Percentiles rank a stretch among this genome's conserved stretches.
phyloP scores from a whole-genome alignment of 257 asterid genomes.

The Lithospermum erythrorhizon region DNA sequence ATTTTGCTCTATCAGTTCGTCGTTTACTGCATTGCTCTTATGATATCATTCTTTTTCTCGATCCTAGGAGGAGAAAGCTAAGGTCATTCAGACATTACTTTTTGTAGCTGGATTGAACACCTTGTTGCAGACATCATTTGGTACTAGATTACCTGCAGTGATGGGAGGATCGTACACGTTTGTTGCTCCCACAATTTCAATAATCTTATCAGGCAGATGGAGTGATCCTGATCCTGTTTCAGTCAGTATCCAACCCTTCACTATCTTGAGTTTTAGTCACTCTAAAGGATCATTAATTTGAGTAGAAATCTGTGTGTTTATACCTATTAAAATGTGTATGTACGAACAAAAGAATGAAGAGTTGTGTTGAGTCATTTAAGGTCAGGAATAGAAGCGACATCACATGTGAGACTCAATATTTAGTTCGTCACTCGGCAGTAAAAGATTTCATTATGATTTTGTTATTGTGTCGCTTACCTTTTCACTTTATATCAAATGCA shows the following conservation, averaged over 20 bases:
- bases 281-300: constrained; percentile 1
- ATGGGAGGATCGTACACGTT: constrained; percentile 84
- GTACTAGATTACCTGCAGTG: constrained; percentile 79
- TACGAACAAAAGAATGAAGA: no score
- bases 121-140: constrained; percentile 48
- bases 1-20: neutral
- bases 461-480: neutral
- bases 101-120: constrained; percentile 62
- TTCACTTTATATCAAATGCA: neutral
- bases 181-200: constrained; percentile 81
- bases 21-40: neutral
- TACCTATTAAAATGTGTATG: no score
- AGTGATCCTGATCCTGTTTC: constrained; percentile 59
- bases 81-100: constrained; percentile 56
- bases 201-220: constrained; percentile 81
- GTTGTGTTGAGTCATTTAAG: no score
- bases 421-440: no score
- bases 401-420: no score
- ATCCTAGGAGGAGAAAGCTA: constrained; percentile 51
- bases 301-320: no score
- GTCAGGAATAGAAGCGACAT: no score
- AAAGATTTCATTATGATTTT: no score
- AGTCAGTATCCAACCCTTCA: constrained; percentile 29
- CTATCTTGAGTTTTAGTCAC: neutral
- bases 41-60: neutral